A percentile compares a stretch with the other conserved stretches of the same genome.
Evolutionary conservation across 2,329 filamentous ascomycete genomes (phyloP).

Genomic region (Colletotrichum brevisporum): DNA sequence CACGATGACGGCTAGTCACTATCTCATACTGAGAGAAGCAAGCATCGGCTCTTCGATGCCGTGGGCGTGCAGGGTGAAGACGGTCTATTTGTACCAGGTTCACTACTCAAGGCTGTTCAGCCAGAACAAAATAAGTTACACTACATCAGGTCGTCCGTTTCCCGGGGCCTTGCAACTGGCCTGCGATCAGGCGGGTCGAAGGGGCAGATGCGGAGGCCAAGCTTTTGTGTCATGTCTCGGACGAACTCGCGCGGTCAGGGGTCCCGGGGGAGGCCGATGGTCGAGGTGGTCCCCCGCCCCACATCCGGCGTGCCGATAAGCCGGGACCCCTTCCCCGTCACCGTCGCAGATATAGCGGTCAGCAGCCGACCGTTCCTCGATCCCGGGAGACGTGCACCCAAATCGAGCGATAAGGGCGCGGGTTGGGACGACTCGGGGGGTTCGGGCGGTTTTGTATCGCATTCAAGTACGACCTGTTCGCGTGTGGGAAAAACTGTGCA

Average conservation of each 20-base stretch:
- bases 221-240: conserved; percentile 26
- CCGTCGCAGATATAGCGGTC: conserved; percentile 31
- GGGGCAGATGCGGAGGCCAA: conserved; percentile 30
- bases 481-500: too few species aligned
- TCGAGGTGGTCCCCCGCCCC: background rate
- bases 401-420: conserved; percentile 1
- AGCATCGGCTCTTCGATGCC: background rate
- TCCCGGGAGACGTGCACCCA: background rate
- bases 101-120: too few species aligned
- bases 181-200: background rate
- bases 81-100: too few species aligned
- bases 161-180: too few species aligned
- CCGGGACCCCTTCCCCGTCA: conserved; percentile 14
- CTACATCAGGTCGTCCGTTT: background rate
- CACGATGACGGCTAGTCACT: too few species aligned
- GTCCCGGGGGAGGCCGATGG: conserved; percentile 7
- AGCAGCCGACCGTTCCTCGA: conserved; percentile 19
- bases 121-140: background rate
- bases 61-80: too few species aligned
- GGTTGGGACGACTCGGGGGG: background rate
- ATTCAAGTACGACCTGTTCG: too few species aligned
- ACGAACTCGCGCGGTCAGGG: conserved; percentile 1
- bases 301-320: conserved; percentile 12
- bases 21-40: background rate
- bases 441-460: too few species aligned